A percentile compares a stretch with the other conserved stretches of the same genome.
Evolutionary conservation across 2,329 filamentous ascomycete genomes (phyloP).

Genomic region (Aspergillus novoparasiticus): DNA sequence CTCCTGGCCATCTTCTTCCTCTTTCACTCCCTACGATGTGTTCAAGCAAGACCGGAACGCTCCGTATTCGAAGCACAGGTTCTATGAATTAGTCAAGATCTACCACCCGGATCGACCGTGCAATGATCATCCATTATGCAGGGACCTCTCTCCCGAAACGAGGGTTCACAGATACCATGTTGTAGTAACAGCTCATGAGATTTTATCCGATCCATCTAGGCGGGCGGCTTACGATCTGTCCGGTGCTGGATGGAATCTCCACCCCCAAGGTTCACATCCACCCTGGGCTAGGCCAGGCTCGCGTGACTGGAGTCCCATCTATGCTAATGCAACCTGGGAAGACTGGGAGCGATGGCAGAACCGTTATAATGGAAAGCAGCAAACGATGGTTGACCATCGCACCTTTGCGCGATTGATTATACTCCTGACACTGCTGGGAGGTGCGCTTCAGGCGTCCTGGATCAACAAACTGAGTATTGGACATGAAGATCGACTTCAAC

Average conservation of each 20-base stretch:
- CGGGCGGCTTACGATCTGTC: conserved; percentile 79
- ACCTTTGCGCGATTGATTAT: conserved; percentile 75
- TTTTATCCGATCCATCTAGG: conserved; percentile 79
- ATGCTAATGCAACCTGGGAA: conserved; percentile 90
- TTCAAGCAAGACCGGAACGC: conserved; percentile 64
- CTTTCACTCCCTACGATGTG: conserved; percentile 83
- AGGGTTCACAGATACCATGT: conserved; percentile 89
- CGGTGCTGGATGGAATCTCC: conserved; percentile 75
- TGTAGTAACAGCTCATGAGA: conserved; percentile 81
- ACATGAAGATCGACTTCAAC: conserved; percentile 67
- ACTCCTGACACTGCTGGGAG: conserved; percentile 68
- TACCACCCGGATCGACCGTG: conserved; percentile 82
- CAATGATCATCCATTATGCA: conserved; percentile 45
- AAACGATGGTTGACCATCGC: conserved; percentile 71
- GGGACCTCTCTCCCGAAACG: conserved; percentile 58
- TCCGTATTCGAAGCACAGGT: conserved; percentile 79
- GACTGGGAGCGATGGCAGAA: conserved; percentile 88
- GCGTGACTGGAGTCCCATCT: conserved; percentile 49
- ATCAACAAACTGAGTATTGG: conserved; percentile 64
- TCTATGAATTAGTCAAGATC: conserved; percentile 89
- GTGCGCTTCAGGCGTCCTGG: conserved; percentile 71
- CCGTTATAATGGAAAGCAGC: conserved; percentile 47
- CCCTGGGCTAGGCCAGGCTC: conserved; percentile 21
- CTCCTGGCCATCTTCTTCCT: conserved; percentile 47
- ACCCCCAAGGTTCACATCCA: conserved; percentile 33